Conservation (phyloP, 345 rosid genomes). For the Trapa incisa region DNA sequence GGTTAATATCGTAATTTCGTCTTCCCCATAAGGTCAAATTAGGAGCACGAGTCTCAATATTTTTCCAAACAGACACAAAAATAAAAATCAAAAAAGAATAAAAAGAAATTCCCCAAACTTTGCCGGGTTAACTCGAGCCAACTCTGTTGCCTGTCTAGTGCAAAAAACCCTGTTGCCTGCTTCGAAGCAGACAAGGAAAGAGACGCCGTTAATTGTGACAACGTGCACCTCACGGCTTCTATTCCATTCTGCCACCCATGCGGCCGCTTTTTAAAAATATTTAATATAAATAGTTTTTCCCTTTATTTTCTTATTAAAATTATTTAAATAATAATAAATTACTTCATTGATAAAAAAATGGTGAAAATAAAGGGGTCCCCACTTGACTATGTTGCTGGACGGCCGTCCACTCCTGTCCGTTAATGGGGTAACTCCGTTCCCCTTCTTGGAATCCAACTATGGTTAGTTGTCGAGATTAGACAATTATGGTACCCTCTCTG, state of each 20-base stretch:
- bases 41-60: too few relatives aligned
- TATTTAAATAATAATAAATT: too few relatives aligned
- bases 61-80: constrained; percentile 8
- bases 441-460: constrained; percentile 14
- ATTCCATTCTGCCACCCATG: constrained; percentile 12
- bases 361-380: too few relatives aligned
- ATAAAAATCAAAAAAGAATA: too few relatives aligned
- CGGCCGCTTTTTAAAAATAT: too few relatives aligned
- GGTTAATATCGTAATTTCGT: constrained; percentile 16
- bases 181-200: constrained; percentile 46
- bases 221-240: not conserved
- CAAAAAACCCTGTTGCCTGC: constrained; percentile 33
- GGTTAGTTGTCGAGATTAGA: constrained; percentile 6
- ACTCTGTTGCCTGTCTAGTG: constrained; percentile 31
- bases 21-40: constrained; percentile 9
- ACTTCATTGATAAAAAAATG: too few relatives aligned
- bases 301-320: too few relatives aligned
- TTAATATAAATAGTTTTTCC: too few relatives aligned
- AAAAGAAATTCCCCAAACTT: constrained; percentile 21
- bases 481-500: not conserved
- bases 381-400: constrained; percentile 2
- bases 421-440: constrained; percentile 3
- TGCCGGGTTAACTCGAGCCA: constrained; percentile 43
- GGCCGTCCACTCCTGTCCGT: constrained; percentile 7
- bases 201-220: constrained; percentile 35